Evolutionary conservation across 1,139 yeast species (phyloP).

Genomic region (Yarrowia galli): DNA sequence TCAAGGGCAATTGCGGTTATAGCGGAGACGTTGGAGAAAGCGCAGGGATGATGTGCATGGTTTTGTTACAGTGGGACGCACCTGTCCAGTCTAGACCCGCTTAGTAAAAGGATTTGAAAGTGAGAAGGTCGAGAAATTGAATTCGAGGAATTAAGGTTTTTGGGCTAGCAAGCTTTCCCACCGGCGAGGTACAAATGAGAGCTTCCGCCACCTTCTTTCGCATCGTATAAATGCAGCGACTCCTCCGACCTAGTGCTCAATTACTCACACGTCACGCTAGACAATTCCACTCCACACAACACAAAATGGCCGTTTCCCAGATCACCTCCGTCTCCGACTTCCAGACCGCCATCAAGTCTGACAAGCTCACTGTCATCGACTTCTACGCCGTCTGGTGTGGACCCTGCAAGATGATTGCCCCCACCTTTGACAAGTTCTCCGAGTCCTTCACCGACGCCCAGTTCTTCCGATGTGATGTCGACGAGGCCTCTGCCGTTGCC

Average conservation of each 20-base stretch:
- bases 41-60: too few species aligned
- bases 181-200: slow-evolving; percentile 11
- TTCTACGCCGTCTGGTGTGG: slow-evolving; percentile 98
- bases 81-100: slow-evolving; percentile 28
- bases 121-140: not conserved
- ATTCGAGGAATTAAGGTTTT: slow-evolving; percentile 9
- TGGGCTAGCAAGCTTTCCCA: slow-evolving; percentile 19
- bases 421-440: slow-evolving; percentile 80
- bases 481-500: slow-evolving; percentile 76
- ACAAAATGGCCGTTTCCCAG: slow-evolving; percentile 43
- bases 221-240: slow-evolving; percentile 36
- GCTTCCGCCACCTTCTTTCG: slow-evolving; percentile 35
- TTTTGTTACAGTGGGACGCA: too few species aligned
- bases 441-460: slow-evolving; percentile 62
- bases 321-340: slow-evolving; percentile 42
- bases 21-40: slow-evolving; percentile 2
- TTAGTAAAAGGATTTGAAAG: slow-evolving; percentile 1
- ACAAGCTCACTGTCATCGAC: slow-evolving; percentile 70
- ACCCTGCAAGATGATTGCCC: slow-evolving; percentile 96
- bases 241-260: slow-evolving; percentile 33
- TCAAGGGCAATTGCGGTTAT: slow-evolving; percentile 20
- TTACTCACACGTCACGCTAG: slow-evolving; percentile 23
- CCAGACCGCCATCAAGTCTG: slow-evolving; percentile 44
- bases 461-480: slow-evolving; percentile 88
- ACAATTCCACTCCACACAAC: slow-evolving; percentile 38